phyloP scores from a whole-genome alignment of 495 filamentous ascomycete genomes.

The Lasiosphaeris hirsuta region DNA sequence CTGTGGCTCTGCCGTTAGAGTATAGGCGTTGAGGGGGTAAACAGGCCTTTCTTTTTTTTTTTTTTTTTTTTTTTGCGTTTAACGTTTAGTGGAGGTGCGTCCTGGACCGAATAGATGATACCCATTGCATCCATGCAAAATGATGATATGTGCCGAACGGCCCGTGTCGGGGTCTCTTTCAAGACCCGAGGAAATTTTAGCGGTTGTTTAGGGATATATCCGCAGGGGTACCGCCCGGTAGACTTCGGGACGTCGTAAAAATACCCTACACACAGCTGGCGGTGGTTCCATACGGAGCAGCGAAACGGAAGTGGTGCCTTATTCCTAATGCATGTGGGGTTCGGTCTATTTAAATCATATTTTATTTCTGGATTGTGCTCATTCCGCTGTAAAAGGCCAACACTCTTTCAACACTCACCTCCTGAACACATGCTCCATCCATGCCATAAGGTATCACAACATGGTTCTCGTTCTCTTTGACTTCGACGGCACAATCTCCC shows the following conservation, averaged over 20 bases:
- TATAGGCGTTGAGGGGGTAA: too few relatives aligned
- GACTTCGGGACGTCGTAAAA: too few relatives aligned
- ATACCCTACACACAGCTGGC: too few relatives aligned
- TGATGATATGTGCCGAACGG: neutral
- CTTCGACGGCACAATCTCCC: constrained; percentile 50
- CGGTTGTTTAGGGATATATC: too few relatives aligned
- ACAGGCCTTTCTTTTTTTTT: constrained; percentile 2
- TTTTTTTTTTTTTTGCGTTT: constrained; percentile 7
- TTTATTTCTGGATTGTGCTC: too few relatives aligned
- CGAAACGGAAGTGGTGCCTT: too few relatives aligned
- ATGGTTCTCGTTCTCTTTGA: constrained; percentile 41
- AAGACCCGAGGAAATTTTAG: too few relatives aligned
- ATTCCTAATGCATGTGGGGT: too few relatives aligned
- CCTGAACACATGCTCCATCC: neutral
- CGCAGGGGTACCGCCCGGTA: too few relatives aligned
- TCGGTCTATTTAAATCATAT: too few relatives aligned
- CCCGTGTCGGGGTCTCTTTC: neutral
- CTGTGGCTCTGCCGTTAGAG: neutral
- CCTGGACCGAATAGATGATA: constrained; percentile 20
- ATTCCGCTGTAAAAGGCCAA: neutral
- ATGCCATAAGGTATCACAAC: neutral
- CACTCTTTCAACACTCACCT: neutral
- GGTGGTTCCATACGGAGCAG: too few relatives aligned
- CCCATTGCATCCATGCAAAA: constrained; percentile 16
- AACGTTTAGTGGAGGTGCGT: neutral